Evolutionary conservation across 495 filamentous ascomycete genomes (phyloP).

Genomic region (Clavariopsis aquatica): DNA sequence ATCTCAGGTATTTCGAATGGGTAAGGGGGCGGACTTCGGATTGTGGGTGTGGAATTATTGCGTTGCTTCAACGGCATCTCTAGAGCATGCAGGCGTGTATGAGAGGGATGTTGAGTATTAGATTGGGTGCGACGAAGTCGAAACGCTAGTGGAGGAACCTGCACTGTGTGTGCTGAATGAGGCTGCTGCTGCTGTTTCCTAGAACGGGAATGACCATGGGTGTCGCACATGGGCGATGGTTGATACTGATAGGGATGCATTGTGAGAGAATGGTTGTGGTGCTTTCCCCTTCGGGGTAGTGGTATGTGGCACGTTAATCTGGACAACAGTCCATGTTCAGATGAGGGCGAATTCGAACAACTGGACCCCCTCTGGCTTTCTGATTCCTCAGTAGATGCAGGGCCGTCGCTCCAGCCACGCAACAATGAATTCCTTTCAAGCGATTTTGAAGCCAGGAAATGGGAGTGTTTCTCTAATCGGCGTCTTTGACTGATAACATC

Average conservation of each 20-base stretch:
- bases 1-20: slow-evolving; percentile 16
- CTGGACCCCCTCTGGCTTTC: background rate
- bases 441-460: background rate
- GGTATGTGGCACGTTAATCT: slow-evolving; percentile 5
- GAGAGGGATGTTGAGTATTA: background rate
- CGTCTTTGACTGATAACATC: slow-evolving; percentile 15
- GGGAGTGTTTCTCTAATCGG: background rate
- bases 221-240: background rate
- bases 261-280: background rate
- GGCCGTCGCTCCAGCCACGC: slow-evolving; percentile 14
- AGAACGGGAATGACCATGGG: background rate
- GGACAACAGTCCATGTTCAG: slow-evolving; percentile 1
- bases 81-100: background rate
- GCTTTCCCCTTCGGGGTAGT: background rate
- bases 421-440: background rate
- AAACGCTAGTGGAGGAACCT: background rate
- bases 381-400: background rate
- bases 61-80: background rate
- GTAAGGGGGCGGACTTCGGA: background rate
- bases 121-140: slow-evolving; percentile 17
- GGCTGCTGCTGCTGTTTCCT: no score
- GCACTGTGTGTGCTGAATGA: background rate
- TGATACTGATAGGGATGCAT: background rate
- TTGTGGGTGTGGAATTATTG: slow-evolving; percentile 15
- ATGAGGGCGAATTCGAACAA: background rate